A percentile compares a stretch with the other conserved stretches of the same genome.
Evolutionary conservation across 1,139 yeast genomes (phyloP).

Genomic region (Blastobotrys illinoisensis): DNA sequence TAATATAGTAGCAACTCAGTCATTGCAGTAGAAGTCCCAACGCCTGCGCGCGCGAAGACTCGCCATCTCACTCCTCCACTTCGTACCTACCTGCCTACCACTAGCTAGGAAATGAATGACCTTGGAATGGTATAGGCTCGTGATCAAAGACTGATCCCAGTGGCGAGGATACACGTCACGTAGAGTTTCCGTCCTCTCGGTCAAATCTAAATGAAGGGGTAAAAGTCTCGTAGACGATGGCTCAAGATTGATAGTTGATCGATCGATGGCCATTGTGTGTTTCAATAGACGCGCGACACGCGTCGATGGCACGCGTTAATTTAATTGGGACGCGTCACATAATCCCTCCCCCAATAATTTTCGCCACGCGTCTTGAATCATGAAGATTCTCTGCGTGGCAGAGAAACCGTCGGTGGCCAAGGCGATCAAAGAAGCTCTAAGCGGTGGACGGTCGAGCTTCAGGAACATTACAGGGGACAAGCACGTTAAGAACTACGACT

Average conservation of each 20-base stretch:
- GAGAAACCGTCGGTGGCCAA: constrained; percentile 95
- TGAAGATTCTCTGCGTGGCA: constrained; percentile 89
- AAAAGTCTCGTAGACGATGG: too few relatives aligned
- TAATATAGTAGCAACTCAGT: background rate
- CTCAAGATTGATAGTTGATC: too few relatives aligned
- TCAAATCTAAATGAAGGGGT: too few relatives aligned
- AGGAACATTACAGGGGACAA: constrained; percentile 40
- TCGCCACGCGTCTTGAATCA: constrained; percentile 20
- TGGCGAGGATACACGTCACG: too few relatives aligned
- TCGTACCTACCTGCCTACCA: too few relatives aligned
- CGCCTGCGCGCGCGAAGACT: background rate
- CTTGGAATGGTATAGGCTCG: background rate
- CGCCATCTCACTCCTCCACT: too few relatives aligned
- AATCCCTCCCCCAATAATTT: background rate
- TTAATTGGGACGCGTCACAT: constrained; percentile 1
- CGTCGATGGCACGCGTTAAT: background rate
- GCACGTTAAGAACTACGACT: constrained; percentile 77
- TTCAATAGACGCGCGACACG: background rate
- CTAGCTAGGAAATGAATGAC: background rate
- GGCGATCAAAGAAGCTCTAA: constrained; percentile 67
- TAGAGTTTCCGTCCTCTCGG: too few relatives aligned
- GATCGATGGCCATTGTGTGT: background rate
- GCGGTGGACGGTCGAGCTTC: constrained; percentile 54
- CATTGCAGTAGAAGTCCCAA: background rate
- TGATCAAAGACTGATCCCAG: too few relatives aligned